Conservation (phyloP, 176 grass and related monocot genomes). For the Tuctoria greenei region DNA sequence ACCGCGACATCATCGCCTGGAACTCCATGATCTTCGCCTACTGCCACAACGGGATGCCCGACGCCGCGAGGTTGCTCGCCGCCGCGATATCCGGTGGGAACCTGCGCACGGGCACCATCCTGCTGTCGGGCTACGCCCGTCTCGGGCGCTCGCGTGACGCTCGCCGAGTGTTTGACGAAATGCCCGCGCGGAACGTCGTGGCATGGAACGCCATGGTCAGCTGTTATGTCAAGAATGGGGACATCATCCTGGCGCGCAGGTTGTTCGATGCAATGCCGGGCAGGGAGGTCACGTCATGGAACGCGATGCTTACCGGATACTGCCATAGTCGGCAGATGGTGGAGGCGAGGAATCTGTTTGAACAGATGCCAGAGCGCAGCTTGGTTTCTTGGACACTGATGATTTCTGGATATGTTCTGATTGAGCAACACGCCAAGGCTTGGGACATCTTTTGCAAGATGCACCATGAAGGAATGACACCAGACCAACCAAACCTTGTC, state of each 20-base stretch:
- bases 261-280: constrained; percentile 58
- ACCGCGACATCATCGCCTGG: constrained; percentile 48
- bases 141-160: constrained; percentile 42
- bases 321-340: constrained; percentile 54
- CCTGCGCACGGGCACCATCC: constrained; percentile 47
- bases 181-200: constrained; percentile 45
- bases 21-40: constrained; percentile 53
- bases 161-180: constrained; percentile 55
- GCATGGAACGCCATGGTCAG: constrained; percentile 68
- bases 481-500: constrained; percentile 53
- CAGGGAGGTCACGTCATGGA: constrained; percentile 55
- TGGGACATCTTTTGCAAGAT: constrained; percentile 54
- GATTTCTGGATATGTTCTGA: constrained; percentile 71
- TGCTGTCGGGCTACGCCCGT: constrained; percentile 40
- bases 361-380: constrained; percentile 45
- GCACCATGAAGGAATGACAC: constrained; percentile 43
- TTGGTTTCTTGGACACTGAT: constrained; percentile 62
- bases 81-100: constrained; percentile 43
- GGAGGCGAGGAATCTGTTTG: constrained; percentile 45
- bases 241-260: constrained; percentile 42
- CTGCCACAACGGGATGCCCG: constrained; percentile 40
- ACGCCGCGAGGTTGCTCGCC: constrained; percentile 29
- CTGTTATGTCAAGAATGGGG: constrained; percentile 53
- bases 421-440: constrained; percentile 45
- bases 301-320: constrained; percentile 72